Evolutionary conservation across 2,329 filamentous ascomycete genomes (phyloP), one percentile per base, ranked within the genome.

Genomic region (Cladosporium sphaerospermum): DNA sequence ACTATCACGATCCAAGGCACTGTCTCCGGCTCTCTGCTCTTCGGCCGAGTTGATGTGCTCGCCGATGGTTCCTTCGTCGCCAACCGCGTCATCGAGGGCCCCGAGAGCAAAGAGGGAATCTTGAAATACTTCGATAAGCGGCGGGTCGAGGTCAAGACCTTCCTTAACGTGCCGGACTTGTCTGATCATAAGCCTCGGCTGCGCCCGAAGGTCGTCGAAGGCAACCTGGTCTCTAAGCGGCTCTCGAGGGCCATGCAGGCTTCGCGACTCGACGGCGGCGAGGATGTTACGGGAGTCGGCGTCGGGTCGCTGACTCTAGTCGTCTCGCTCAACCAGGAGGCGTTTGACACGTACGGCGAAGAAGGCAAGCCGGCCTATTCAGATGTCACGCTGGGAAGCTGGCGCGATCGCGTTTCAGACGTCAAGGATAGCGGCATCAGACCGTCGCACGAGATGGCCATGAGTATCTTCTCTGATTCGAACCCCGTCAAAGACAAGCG

Each of bases 31-130:
- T 66, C 61, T 53, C 64, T 67, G 7, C 48, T 66, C 5, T 34
- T 53, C 3, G 59, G 67, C 2, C 59, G 62, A 7, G 61, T 68
- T 32, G 72, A 75, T 51, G 59, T 70, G 10, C 19, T 69, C 0
- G 59, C 71, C 0, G 73, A 75, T 43, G 72, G 71, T 42, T 71
- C 46, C 46, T 67, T 54, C 62, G 64, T 62, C 36, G 40, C 37
- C 2, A 46, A 60, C 34, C 50, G 55, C 13, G 40, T 59, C 32
- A 58, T 64, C 52, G 52, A 66, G 55, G 51, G 34, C 1, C 48
- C 57, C 11, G 59, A 55, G 2, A 60, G n/a, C 23, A 54, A 52
- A 48, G 47, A 47, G 9, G 55, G 50, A 3, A 41, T 53, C 9
- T 16, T 57, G 28, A 59, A 55, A 33, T 28, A 50, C 19, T 36